Evolutionary conservation across 805 yeast genomes (phyloP), one percentile per base, ranked within the genome.

Genomic region (Isabelozyma gotoi): DNA sequence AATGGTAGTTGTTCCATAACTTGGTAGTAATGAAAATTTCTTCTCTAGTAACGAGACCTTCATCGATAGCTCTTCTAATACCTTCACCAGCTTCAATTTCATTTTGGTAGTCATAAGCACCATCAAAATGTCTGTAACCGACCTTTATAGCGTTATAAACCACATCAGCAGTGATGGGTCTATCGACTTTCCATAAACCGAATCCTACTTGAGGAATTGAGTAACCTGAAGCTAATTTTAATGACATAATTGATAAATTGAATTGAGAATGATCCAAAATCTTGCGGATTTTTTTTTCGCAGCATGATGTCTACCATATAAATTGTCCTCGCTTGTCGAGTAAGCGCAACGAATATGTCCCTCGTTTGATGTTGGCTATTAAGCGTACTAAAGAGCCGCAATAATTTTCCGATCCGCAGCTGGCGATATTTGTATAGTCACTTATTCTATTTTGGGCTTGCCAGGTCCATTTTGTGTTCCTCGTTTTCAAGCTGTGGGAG

Each of bases 121-220:
- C 77, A 62, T 85, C 92, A 48, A 85, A 80, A 61, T 85, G 91
- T 47, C 79, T 73, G 68, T 83, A 82, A 29, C 88, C 88, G 32
- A 68, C 65, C 47, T 81, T 63, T 35, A 81, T 85, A 19, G 88
- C 76, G 19, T 68, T 62, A 52, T 66, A 63, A 21, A 77, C 85
- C 8, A 72, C 77, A 33, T 74, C 74, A 12, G 67, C 72, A 14
- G 75, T 56, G 7, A 46, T 53, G 29, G 75, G 74, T 15, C 71
- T 74, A 17, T 77, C 60, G 29, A 82, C 38, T 56, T 67, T 67
- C 85, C 87, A 85, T 19, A 91, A 84, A 37, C 94, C 92, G 39
- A 84, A 73, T 2, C 87, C 90, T 24, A 85, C 66, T 14, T 70
- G 73, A 32, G 91, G 91, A 45, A 85, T 81, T 36, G 29, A 24